These are phyloP conservation scores for Podila minutissima DNA, from an alignment of 192 early-diverging fungal genomes.

Conservation along the genomic window DNA sequence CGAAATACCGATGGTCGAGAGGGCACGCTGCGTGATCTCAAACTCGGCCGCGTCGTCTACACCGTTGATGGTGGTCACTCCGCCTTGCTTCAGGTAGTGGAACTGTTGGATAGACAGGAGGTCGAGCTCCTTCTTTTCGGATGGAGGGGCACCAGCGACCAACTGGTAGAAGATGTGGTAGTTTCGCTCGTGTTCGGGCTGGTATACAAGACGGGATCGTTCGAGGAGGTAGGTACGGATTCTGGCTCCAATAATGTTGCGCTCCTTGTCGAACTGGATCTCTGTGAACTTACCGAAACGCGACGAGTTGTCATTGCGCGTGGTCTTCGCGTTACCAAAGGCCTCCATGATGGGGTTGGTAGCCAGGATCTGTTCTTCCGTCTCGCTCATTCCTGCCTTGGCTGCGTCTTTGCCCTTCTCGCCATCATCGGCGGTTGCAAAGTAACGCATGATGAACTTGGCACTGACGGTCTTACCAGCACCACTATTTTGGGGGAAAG, in stretches of 20 bases:
- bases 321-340: slow-evolving; percentile 99
- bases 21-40: slow-evolving; percentile 84
- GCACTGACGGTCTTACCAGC: slow-evolving; percentile 98
- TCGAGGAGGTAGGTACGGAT: slow-evolving; percentile 98
- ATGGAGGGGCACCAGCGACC: slow-evolving; percentile 87
- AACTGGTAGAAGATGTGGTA: slow-evolving; percentile 99
- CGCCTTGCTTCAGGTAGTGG: slow-evolving; percentile 91
- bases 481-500: slow-evolving; percentile 61
- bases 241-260: slow-evolving; percentile 91
- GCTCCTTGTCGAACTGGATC: slow-evolving; percentile 88
- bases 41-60: slow-evolving; percentile 97
- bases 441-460: slow-evolving; percentile 98
- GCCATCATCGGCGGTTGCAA: slow-evolving; percentile 82
- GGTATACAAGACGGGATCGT: slow-evolving; percentile 94
- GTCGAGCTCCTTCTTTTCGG: slow-evolving; percentile 83
- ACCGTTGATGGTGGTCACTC: slow-evolving; percentile 78
- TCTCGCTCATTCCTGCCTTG: slow-evolving; percentile 68
- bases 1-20: slow-evolving; percentile 88
- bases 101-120: slow-evolving; percentile 80
- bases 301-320: slow-evolving; percentile 98
- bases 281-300: slow-evolving; percentile 98
- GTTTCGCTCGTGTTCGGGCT: slow-evolving; percentile 93
- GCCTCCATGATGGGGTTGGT: slow-evolving; percentile 99
- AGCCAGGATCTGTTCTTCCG: slow-evolving; percentile 87
- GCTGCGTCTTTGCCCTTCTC: slow-evolving; percentile 61